A percentile compares a stretch with the other conserved stretches of the same genome.
phyloP scores from a whole-genome alignment of 176 grass and related monocot species.

The Luzula sylvatica region DNA sequence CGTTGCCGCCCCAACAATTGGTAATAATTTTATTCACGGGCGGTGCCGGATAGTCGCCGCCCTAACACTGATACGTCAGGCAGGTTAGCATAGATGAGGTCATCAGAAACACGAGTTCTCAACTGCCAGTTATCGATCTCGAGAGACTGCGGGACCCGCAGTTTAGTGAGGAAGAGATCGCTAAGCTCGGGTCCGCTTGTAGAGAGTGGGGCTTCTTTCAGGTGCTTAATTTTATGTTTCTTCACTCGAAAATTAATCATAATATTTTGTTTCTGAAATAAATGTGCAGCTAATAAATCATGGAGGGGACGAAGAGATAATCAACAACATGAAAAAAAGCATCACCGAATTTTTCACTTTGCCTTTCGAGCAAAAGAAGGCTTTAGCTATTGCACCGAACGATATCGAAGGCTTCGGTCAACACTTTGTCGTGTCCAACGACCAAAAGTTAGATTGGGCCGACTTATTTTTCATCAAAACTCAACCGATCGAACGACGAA shows the following conservation, averaged over 20 bases:
- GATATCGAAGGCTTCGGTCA: conserved; percentile 1
- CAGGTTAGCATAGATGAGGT: not conserved
- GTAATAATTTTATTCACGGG: too few relatives aligned
- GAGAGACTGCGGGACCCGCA: conserved; percentile 4
- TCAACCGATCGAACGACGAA: conserved; percentile 10
- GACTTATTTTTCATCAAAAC: conserved; percentile 21
- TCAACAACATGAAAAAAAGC: not conserved
- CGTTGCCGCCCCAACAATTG: too few relatives aligned
- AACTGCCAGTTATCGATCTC: conserved; percentile 18
- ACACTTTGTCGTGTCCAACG: not conserved
- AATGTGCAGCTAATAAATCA: conserved; percentile 26
- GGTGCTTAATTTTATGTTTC: not conserved
- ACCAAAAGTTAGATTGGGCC: conserved; percentile 19
- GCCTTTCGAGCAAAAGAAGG: conserved; percentile 15
- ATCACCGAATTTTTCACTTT: conserved; percentile 22
- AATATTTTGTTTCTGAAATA: too few relatives aligned
- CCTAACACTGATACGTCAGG: conserved; percentile 27
- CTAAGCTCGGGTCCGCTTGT: conserved; percentile 16
- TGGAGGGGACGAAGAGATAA: conserved; percentile 22
- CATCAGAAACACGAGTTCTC: not conserved
- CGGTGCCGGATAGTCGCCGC: too few relatives aligned
- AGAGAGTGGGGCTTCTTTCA: conserved; percentile 12
- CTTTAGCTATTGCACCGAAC: not conserved
- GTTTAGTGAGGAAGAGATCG: conserved; percentile 13
- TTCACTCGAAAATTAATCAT: not conserved